Conservation (phyloP, 768 basidiomycete genomes). For the Boletus reticulatus region DNA sequence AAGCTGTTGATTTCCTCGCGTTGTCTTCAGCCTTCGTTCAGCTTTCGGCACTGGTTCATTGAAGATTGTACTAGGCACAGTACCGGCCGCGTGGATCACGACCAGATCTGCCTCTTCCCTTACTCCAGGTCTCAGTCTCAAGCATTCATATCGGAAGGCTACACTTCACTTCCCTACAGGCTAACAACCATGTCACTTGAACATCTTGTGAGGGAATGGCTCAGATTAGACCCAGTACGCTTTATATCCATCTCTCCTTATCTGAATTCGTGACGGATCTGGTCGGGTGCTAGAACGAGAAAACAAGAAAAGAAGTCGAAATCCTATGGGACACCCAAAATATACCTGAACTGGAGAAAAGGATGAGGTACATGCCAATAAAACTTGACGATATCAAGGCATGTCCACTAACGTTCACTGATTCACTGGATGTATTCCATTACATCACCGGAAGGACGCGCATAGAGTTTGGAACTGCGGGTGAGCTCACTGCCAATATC, state of each 20-base stretch:
- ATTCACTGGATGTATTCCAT: background rate
- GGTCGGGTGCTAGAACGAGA: slow-evolving; percentile 31
- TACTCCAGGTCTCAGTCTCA: too few relatives aligned
- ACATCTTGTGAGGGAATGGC: slow-evolving; percentile 49
- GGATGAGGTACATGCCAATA: slow-evolving; percentile 36
- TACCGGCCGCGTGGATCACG: too few relatives aligned
- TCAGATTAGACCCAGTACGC: slow-evolving; percentile 46
- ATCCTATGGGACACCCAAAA: slow-evolving; percentile 30
- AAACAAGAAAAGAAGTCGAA: slow-evolving; percentile 38
- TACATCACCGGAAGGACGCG: slow-evolving; percentile 44
- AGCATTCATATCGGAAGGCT: too few relatives aligned
- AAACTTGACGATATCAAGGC: background rate
- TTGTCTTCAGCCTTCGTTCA: background rate
- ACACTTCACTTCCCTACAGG: background rate
- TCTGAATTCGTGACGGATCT: background rate
- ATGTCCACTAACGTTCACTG: background rate
- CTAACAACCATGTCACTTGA: slow-evolving; percentile 28
- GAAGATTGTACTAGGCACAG: too few relatives aligned
- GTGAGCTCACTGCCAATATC: slow-evolving; percentile 34
- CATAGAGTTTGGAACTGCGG: slow-evolving; percentile 88
- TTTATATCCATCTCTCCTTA: background rate
- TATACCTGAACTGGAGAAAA: slow-evolving; percentile 36
- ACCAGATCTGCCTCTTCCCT: too few relatives aligned
- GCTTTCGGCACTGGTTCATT: background rate
- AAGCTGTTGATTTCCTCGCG: too few relatives aligned